These are phyloP conservation scores for Eucalyptus dawsonii DNA, from an alignment of 345 rosid genomes.

Conservation along the genomic window DNA sequence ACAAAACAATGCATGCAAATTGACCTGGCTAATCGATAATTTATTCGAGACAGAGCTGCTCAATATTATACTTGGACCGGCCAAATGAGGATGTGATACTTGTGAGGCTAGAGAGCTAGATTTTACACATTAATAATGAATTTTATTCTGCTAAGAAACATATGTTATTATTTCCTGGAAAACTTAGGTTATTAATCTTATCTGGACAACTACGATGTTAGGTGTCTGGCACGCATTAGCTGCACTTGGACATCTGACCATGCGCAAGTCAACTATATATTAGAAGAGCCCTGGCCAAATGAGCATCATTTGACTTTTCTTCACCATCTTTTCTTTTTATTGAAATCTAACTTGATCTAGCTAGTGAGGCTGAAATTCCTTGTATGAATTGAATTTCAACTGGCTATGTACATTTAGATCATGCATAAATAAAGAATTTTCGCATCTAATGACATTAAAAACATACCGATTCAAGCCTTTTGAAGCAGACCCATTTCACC, in stretches of 20 bases:
- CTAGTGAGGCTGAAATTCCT: background rate
- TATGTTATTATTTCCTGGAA: background rate
- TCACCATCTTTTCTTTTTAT: background rate
- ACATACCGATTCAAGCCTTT: background rate
- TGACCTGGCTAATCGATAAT: background rate
- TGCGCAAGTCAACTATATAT: background rate
- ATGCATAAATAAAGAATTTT: background rate
- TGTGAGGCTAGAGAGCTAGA: background rate
- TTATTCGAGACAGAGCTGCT: background rate
- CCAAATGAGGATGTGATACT: background rate
- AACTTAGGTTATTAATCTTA: background rate
- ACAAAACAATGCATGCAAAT: background rate
- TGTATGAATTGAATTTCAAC: background rate
- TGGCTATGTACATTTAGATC: background rate
- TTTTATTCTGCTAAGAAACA: background rate
- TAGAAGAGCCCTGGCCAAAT: background rate
- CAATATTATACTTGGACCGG: background rate
- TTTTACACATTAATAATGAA: background rate
- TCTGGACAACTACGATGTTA: background rate
- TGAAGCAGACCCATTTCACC: background rate
- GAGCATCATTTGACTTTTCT: background rate
- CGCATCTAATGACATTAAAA: background rate
- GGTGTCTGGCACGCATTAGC: background rate
- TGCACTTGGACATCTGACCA: background rate
- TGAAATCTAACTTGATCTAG: background rate